A percentile compares a stretch with the other conserved stretches of the same genome.
Evolutionary conservation across 2,329 filamentous ascomycete genomes (phyloP).

Genomic region (Penicillium verrucosum): DNA sequence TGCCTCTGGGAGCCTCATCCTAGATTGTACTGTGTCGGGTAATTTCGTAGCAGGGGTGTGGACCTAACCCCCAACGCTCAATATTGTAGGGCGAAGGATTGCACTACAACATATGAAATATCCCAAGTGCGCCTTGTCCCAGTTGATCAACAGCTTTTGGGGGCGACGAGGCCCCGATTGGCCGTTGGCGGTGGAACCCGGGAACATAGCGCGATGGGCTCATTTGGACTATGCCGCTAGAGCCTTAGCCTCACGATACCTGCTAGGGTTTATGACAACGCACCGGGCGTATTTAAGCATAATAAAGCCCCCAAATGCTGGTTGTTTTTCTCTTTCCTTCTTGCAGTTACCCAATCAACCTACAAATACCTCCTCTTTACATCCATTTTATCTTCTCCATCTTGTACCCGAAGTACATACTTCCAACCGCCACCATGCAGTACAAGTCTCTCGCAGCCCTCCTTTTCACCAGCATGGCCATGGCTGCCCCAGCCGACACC

Average conservation of each 20-base stretch:
- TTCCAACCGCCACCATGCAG: constrained; percentile 11
- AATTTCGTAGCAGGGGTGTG: neutral
- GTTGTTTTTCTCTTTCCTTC: neutral
- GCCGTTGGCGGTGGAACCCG: neutral
- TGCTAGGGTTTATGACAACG: neutral
- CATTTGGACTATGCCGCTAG: neutral
- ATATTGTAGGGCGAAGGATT: neutral
- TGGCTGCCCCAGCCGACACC: constrained; percentile 2
- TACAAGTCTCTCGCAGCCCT: constrained; percentile 12
- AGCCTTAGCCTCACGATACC: constrained; percentile 1
- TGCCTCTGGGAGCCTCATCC: neutral
- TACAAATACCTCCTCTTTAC: neutral
- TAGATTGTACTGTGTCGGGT: neutral
- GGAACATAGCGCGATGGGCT: neutral
- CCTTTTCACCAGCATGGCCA: constrained; percentile 9
- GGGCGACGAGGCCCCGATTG: constrained; percentile 12
- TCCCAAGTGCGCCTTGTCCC: neutral
- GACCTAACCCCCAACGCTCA: neutral
- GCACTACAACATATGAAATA: neutral
- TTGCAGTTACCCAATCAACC: neutral
- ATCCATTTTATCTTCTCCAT: neutral
- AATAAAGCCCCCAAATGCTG: neutral
- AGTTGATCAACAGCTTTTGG: neutral
- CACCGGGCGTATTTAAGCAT: neutral
- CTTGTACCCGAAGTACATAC: neutral